These are phyloP conservation scores for Cladosporium sp. DNA, from an alignment of 2,329 filamentous ascomycete genomes.

Conservation along the genomic window DNA sequence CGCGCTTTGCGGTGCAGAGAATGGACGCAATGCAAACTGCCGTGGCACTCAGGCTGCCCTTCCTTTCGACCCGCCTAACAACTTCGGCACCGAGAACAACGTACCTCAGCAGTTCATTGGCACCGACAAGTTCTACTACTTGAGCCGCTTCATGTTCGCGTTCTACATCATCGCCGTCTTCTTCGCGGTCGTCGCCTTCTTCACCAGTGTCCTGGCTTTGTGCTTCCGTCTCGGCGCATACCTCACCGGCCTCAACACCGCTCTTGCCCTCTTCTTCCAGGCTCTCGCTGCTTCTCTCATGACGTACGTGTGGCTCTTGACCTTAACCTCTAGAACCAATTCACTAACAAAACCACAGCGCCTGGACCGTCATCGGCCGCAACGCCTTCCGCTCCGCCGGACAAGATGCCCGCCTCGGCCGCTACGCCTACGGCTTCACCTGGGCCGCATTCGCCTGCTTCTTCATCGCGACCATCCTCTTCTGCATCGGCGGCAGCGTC, in stretches of 20 bases:
- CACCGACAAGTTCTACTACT: constrained; percentile 65
- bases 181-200: constrained; percentile 64
- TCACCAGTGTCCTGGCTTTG: constrained; percentile 62
- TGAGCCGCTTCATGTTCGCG: constrained; percentile 89
- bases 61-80: constrained; percentile 57
- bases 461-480: constrained; percentile 60
- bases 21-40: constrained; percentile 56
- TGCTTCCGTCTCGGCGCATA: constrained; percentile 65
- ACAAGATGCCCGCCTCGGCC: constrained; percentile 56
- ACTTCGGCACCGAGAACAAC: constrained; percentile 52
- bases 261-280: constrained; percentile 63
- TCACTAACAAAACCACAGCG: constrained; percentile 34
- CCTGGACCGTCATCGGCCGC: constrained; percentile 64
- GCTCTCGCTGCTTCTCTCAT: constrained; percentile 62
- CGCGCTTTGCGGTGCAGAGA: constrained; percentile 63
- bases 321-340: too few species aligned
- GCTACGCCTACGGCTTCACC: constrained; percentile 67
- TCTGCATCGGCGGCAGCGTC: constrained; percentile 55
- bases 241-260: constrained; percentile 53
- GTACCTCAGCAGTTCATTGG: constrained; percentile 51
- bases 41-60: constrained; percentile 53
- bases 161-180: constrained; percentile 81
- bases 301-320: constrained; percentile 52
- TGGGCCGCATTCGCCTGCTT: constrained; percentile 66
- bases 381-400: constrained; percentile 55